These are phyloP conservation scores for Neopestalotiopsis rosae DNA, from an alignment of 2,329 filamentous ascomycete genomes.

Conservation along the genomic window DNA sequence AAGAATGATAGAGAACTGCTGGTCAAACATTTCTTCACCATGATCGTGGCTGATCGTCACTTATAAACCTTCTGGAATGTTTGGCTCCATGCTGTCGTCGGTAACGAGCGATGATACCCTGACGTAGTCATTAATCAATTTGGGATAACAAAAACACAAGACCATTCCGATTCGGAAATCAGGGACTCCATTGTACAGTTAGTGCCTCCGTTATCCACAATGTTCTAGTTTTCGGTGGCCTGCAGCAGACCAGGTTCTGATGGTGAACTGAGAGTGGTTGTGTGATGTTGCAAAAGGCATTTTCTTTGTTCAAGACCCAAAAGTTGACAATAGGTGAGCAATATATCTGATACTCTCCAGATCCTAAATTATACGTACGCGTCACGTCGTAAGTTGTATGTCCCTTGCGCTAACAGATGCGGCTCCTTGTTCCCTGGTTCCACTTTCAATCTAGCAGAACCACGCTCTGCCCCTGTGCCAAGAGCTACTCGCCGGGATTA, in stretches of 20 bases:
- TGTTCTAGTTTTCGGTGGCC: background rate
- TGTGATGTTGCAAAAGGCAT: background rate
- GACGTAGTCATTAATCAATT: background rate
- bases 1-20: background rate
- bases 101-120: background rate
- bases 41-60: background rate
- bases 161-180: background rate
- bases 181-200: background rate
- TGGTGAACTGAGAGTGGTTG: background rate
- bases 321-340: background rate
- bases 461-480: background rate
- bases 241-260: background rate
- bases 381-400: background rate
- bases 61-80: constrained; percentile 3
- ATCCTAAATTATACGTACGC: constrained; percentile 8
- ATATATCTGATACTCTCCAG: constrained; percentile 1
- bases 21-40: background rate
- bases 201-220: background rate
- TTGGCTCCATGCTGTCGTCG: background rate
- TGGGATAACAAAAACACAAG: background rate
- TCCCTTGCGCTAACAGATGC: background rate
- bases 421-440: background rate
- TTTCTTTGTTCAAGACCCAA: background rate
- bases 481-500: background rate
- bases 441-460: constrained; percentile 13